These are phyloP conservation scores for Tylopilus sp. DNA, from an alignment of 1,284 basidiomycete genomes.

Conservation along the genomic window DNA sequence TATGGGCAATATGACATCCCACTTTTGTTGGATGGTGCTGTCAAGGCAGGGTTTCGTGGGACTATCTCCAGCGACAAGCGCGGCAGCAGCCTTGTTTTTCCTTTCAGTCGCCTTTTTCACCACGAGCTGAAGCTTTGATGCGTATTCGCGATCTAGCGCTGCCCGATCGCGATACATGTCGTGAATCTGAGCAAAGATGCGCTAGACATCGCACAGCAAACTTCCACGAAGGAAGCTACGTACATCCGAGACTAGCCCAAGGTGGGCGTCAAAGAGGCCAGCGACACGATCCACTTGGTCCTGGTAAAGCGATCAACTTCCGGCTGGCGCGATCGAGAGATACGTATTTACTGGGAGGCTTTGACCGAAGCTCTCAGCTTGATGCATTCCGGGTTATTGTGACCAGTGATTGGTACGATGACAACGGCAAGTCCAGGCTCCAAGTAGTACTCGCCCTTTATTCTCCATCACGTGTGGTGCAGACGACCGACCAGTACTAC, in stretches of 20 bases:
- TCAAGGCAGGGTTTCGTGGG: slow-evolving; percentile 63
- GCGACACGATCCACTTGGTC: slow-evolving; percentile 57
- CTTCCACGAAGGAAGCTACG: slow-evolving; percentile 9
- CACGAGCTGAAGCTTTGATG: slow-evolving; percentile 60
- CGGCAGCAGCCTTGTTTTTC: slow-evolving; percentile 54
- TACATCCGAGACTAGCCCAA: slow-evolving; percentile 63
- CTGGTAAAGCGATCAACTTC: slow-evolving; percentile 32
- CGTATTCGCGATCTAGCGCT: slow-evolving; percentile 72
- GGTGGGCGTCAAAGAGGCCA: slow-evolving; percentile 55
- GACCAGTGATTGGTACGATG: neutral
- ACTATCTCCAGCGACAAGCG: slow-evolving; percentile 60
- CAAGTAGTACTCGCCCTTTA: too few species aligned
- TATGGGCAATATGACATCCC: slow-evolving; percentile 1
- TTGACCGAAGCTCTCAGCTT: slow-evolving; percentile 42
- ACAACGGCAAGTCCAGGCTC: too few species aligned
- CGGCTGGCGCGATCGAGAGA: neutral
- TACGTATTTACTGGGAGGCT: slow-evolving; percentile 44
- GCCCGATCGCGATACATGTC: slow-evolving; percentile 66
- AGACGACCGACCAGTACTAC: too few species aligned
- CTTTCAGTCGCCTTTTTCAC: slow-evolving; percentile 67
- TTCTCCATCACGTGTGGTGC: slow-evolving; percentile 9
- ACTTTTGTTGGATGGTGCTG: slow-evolving; percentile 55
- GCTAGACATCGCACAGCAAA: slow-evolving; percentile 4
- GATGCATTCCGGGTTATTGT: slow-evolving; percentile 20
- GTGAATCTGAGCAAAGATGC: slow-evolving; percentile 47